Percentiles rank a stretch among this genome's conserved stretches.
Evolutionary conservation across 108 stramenopile genomes (phyloP).

Genomic region (Fistulifera solaris): DNA sequence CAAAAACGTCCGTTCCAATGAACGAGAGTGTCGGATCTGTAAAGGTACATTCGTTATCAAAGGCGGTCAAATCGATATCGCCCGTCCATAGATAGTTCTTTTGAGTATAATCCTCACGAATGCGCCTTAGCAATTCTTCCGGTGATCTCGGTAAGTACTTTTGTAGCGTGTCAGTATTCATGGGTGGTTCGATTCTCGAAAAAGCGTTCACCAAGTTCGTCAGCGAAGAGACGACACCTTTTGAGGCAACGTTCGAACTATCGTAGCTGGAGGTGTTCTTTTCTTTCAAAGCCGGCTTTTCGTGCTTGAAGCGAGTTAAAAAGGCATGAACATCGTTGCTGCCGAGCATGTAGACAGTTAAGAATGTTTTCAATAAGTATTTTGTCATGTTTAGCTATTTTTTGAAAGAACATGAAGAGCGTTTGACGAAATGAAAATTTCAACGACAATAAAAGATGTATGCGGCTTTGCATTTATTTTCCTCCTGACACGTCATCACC

Average conservation of each 20-base stretch:
- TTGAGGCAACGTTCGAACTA: slow-evolving; percentile 15
- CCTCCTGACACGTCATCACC: no score
- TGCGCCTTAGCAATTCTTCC: slow-evolving; percentile 42
- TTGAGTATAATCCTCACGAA: slow-evolving; percentile 48
- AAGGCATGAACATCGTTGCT: no score
- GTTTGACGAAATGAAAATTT: no score
- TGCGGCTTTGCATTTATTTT: no score
- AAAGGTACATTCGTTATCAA: slow-evolving; percentile 49
- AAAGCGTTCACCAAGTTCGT: slow-evolving; percentile 31
- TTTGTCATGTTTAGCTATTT: no score
- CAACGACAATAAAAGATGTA: no score
- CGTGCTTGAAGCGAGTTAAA: no score
- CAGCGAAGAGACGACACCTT: slow-evolving; percentile 33
- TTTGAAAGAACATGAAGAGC: no score
- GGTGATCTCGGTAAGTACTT: slow-evolving; percentile 7
- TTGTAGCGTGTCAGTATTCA: background rate
- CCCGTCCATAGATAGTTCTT: slow-evolving; percentile 83
- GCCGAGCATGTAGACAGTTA: no score
- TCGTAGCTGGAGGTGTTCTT: slow-evolving; percentile 4
- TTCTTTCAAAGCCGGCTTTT: no score
- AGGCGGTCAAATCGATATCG: slow-evolving; percentile 51
- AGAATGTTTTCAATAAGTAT: no score
- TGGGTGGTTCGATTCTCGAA: background rate
- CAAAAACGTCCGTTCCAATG: slow-evolving; percentile 47
- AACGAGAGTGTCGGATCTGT: slow-evolving; percentile 76